These are phyloP conservation scores for Starmerella cellae DNA, from an alignment of 805 yeast genomes.

Conservation along the genomic window DNA sequence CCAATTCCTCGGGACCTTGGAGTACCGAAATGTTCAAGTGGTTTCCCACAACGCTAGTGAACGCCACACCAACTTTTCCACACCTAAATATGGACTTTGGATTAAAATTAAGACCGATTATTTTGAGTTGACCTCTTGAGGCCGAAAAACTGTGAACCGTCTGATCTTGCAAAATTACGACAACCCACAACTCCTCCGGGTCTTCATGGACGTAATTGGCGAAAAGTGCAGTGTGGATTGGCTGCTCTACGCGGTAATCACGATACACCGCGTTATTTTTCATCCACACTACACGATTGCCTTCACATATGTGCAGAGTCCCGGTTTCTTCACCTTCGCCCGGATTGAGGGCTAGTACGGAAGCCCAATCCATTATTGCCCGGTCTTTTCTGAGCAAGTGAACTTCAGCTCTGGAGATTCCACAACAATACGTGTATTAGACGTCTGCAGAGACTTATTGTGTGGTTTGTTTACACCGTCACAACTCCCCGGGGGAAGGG, in stretches of 20 bases:
- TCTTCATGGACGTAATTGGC: conserved; percentile 3
- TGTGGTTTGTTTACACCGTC: too few relatives aligned
- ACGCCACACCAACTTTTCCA: conserved; percentile 8
- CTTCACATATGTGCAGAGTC: not conserved
- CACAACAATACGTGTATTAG: too few relatives aligned
- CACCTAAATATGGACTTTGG: conserved; percentile 7
- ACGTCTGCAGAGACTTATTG: too few relatives aligned
- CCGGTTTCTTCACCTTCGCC: conserved; percentile 1
- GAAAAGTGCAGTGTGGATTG: conserved; percentile 8
- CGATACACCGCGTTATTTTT: conserved; percentile 5
- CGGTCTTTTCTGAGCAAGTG: too few relatives aligned
- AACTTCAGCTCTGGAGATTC: too few relatives aligned
- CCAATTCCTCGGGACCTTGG: conserved; percentile 13
- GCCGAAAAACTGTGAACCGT: conserved; percentile 12
- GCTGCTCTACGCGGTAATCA: conserved; percentile 5
- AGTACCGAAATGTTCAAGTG: conserved; percentile 2
- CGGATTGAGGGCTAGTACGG: conserved; percentile 2
- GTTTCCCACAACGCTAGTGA: conserved; percentile 1
- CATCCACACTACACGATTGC: conserved; percentile 8
- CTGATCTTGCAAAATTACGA: conserved; percentile 7
- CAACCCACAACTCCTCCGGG: conserved; percentile 12
- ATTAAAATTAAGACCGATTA: conserved; percentile 7
- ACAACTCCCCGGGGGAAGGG: too few relatives aligned
- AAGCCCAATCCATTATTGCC: conserved; percentile 10
- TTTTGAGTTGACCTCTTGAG: conserved; percentile 4